Evolutionary conservation across 2,329 filamentous ascomycete species (phyloP), one percentile per base, ranked within the genome.

Genomic region (Aspergillus hiratsukae): DNA sequence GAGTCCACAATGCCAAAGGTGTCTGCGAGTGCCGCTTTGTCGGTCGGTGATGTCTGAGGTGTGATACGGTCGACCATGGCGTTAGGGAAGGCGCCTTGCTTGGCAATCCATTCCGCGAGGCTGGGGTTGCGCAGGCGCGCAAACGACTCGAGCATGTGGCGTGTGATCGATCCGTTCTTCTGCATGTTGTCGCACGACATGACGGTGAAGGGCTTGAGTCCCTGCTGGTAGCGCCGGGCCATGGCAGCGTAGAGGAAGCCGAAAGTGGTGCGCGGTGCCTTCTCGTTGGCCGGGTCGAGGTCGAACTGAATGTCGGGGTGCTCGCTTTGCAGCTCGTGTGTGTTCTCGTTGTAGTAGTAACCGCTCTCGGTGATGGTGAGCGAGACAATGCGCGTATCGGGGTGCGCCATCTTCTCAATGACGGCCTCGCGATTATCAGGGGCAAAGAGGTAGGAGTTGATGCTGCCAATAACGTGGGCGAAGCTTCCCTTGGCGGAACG

Each of bases 301-400:
- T 82, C 80, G 63, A 71, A 73, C 63, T 76, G 73, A 52, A 82
- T 81, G 62, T 82, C 79, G 8, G 78, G 70, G 66, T 81, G 73
- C 46, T 81, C 74, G 37, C 68, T 66, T 59, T 76, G 68, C 56
- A 82, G 73, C 71, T 81, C 69, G 72, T 82, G 80, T n/a, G 80
- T 79, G 74, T 82, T 81, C 66, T 82, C 80, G 66, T 82, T 81
- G 74, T 82, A 81, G 72, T 80, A 82, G 76, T 82, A 82, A 59
- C 80, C 80, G 64, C 77, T 80, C 72, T 82, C 80, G 46, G 80
- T 82, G 66, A 82, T 82, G 64, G 80, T 82, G 67, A 82, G 66
- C 17, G 80, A 82, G 31, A 82, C 80, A 58, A 82, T 82, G 65
- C 75, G 78, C 11, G 80, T 82, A 64, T 82, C 79, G 0, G 78